phyloP scores from a whole-genome alignment of 2,329 filamentous ascomycete species.

The Alternaria arbusti region DNA sequence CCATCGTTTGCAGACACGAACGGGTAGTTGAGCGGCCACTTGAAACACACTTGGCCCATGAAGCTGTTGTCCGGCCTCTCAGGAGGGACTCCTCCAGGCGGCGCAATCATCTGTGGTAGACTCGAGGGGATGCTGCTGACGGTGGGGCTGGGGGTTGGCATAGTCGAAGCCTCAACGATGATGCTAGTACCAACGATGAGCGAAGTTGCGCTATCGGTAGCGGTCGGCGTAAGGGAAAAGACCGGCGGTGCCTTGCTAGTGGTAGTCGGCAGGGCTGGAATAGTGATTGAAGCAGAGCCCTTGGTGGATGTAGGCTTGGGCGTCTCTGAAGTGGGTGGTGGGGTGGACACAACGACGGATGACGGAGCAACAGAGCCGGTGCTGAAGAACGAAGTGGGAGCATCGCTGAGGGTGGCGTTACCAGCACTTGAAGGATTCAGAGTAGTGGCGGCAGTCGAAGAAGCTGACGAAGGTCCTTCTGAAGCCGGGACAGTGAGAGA shows the following conservation, averaged over 20 bases:
- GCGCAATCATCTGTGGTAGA: constrained; percentile 78
- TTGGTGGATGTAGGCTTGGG: neutral
- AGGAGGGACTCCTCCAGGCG: constrained; percentile 64
- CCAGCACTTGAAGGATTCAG: constrained; percentile 8
- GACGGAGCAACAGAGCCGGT: neutral
- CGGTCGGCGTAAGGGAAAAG: constrained; percentile 55
- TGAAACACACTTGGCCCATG: constrained; percentile 85
- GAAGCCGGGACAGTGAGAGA: constrained; percentile 26
- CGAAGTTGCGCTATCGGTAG: constrained; percentile 53
- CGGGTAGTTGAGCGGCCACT: constrained; percentile 78
- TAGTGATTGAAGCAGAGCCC: constrained; percentile 16
- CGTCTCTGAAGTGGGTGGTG: constrained; percentile 4
- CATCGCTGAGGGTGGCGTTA: constrained; percentile 18
- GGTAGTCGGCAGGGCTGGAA: constrained; percentile 21
- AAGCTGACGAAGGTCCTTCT: constrained; percentile 17
- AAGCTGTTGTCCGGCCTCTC: constrained; percentile 67
- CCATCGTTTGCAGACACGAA: constrained; percentile 78
- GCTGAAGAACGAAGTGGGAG: constrained; percentile 6
- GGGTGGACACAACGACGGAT: neutral
- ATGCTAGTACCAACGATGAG: constrained; percentile 67
- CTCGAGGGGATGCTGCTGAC: constrained; percentile 65
- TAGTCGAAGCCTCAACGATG: constrained; percentile 60
- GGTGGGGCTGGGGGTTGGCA: constrained; percentile 52
- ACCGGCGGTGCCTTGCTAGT: constrained; percentile 36
- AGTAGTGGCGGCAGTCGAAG: constrained; percentile 9